These are phyloP conservation scores for Stachybotrys chlorohalonatus DNA, from an alignment of 2,329 filamentous ascomycete species.

Conservation along the genomic window DNA sequence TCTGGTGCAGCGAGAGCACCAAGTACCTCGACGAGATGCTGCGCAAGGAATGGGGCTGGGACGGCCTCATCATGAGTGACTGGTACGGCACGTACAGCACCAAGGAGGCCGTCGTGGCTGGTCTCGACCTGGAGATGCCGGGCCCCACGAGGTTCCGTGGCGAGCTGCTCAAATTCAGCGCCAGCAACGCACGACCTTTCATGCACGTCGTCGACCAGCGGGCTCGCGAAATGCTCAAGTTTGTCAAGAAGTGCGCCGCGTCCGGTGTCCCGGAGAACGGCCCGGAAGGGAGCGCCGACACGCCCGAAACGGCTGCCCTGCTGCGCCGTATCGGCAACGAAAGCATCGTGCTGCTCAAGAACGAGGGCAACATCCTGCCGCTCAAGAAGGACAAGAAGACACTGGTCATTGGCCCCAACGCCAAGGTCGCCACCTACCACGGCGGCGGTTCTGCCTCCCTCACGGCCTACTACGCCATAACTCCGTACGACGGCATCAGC, in stretches of 20 bases:
- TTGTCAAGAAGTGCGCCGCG: conserved; percentile 48
- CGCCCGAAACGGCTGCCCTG: conserved; percentile 51
- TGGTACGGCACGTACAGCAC: conserved; percentile 51
- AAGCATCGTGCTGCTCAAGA: conserved; percentile 66
- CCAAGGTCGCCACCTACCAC: conserved; percentile 46
- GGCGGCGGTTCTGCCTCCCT: conserved; percentile 58
- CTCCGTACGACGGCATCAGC: conserved; percentile 62
- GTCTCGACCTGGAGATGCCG: conserved; percentile 53
- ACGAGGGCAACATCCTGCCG: conserved; percentile 57
- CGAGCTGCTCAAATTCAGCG: conserved; percentile 41
- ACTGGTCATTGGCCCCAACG: conserved; percentile 48
- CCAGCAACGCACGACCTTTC: conserved; percentile 46
- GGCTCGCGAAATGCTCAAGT: conserved; percentile 46
- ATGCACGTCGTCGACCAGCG: conserved; percentile 47
- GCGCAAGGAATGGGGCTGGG: conserved; percentile 48
- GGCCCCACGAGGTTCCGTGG: conserved; percentile 42
- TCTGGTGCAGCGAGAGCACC: conserved; percentile 43
- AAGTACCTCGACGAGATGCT: conserved; percentile 41
- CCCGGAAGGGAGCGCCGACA: conserved; percentile 45
- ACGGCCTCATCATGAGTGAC: conserved; percentile 50
- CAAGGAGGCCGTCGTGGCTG: conserved; percentile 38
- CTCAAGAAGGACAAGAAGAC: conserved; percentile 53
- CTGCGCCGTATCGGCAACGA: conserved; percentile 59
- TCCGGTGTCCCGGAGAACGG: conserved; percentile 46
- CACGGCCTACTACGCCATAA: conserved; percentile 57